These are phyloP conservation scores for Chaetoceros tenuissimus DNA, from an alignment of 108 stramenopile species.

Conservation along the genomic window DNA sequence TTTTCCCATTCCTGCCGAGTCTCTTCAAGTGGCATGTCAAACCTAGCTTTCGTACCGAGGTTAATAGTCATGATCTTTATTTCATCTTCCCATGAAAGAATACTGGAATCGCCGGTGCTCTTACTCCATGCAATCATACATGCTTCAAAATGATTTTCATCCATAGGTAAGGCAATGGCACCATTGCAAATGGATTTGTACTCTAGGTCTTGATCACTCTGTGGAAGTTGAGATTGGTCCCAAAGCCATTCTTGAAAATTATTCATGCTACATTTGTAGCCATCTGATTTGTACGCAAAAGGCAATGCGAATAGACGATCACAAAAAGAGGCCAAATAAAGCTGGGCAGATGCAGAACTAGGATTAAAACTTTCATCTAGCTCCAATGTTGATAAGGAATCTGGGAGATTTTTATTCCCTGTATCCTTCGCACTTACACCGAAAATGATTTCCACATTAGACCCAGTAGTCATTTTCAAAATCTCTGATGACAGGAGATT, in stretches of 20 bases:
- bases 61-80: constrained; percentile 20
- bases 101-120: background rate
- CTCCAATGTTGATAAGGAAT: constrained; percentile 25
- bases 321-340: constrained; percentile 28
- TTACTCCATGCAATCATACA: constrained; percentile 21
- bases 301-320: constrained; percentile 22
- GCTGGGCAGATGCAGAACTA: constrained; percentile 21
- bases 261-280: constrained; percentile 33
- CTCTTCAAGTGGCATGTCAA: constrained; percentile 23
- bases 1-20: constrained; percentile 26
- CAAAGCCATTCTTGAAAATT: constrained; percentile 33
- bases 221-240: constrained; percentile 9
- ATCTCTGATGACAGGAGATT: too few species aligned
- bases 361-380: constrained; percentile 39
- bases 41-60: too few species aligned
- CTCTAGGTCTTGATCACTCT: background rate
- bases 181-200: constrained; percentile 33
- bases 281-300: constrained; percentile 9
- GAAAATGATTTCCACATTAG: constrained; percentile 17
- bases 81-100: background rate
- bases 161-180: constrained; percentile 22
- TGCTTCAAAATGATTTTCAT: constrained; percentile 23
- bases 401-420: constrained; percentile 33
- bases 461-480: too few species aligned
- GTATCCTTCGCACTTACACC: constrained; percentile 35